A percentile compares a stretch with the other conserved stretches of the same genome.
phyloP scores from a whole-genome alignment of 768 basidiomycete species.

The Rhodosporidiobolus odoratus region DNA sequence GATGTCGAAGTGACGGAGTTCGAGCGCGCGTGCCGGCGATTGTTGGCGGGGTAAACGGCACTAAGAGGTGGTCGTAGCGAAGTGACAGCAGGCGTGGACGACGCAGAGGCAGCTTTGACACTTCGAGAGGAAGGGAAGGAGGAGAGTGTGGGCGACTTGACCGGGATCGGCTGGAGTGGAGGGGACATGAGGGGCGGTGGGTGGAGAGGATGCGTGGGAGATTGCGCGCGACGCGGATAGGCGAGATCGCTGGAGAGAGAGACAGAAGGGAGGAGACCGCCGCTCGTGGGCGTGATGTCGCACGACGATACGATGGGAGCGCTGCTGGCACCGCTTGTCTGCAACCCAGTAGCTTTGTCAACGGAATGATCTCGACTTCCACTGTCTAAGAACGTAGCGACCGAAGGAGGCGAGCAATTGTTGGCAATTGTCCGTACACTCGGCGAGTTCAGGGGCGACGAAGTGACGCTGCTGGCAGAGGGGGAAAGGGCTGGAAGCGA shows the following conservation, averaged over 20 bases:
- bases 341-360: not conserved
- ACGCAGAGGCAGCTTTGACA: not conserved
- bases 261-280: constrained; percentile 7
- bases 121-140: constrained; percentile 11
- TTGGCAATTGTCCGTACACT: not conserved
- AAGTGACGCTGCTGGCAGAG: constrained; percentile 12
- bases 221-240: not conserved
- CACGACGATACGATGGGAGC: not conserved
- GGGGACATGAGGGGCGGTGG: not conserved
- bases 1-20: not conserved
- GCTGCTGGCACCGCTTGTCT: constrained; percentile 3
- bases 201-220: not conserved
- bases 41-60: not conserved
- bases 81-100: not conserved
- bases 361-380: not conserved
- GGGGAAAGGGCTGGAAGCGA: constrained; percentile 9
- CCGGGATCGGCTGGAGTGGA: not conserved
- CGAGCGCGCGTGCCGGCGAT: not conserved
- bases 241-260: not conserved
- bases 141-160: constrained; percentile 1
- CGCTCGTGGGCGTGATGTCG: not conserved
- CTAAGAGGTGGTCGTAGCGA: not conserved
- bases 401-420: not conserved
- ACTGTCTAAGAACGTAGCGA: not conserved
- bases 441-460: constrained; percentile 14